Base-by-base conservation (phyloP, 2,329 filamentous ascomycete genomes). In the Nemania diffusa region DNA sequence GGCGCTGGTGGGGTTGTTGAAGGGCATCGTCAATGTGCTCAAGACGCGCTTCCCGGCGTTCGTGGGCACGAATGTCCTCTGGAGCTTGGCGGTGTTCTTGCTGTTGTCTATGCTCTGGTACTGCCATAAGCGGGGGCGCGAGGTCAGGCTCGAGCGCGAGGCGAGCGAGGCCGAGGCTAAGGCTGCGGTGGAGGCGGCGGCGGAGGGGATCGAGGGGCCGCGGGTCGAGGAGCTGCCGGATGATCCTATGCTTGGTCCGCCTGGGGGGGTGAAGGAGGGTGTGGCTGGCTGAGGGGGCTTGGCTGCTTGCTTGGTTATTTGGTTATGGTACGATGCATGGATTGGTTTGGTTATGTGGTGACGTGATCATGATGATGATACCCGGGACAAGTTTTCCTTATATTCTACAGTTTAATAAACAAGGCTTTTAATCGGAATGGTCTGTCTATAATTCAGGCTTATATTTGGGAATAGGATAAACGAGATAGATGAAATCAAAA, bases 101-200 rank as follows among this genome's bases (percentile, higher is more conserved):
- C 85, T 98, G 17, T 87, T 99, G 64, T 96, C 97, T 77, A 93
- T 97, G 51, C 90, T 98, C 74, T 99, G 95, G 94, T 99, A 98
- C 81, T 98, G 94, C 81, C 91, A 98, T 81, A 98, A 98, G 83
- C 92, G 96, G 61, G 96, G 96, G 44, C 89, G 89, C 51, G 95
- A 99, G 81, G 90, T 90, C 6, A 88, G 96, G 57, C 87, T 98
- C 13, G 90, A 91, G 76, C 88, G 79, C 57, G 85, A 88, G 75
- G 81, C 81, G 0, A 79, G 76, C 57, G 85, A 88, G 74, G 81
- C 81, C 0, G 79, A 76, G 11, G 73, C 65, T 9, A 72, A 27
- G 29, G 48, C 24, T 11, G 83, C 57, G 86, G 37, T 24, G 26
- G 60, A 88, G 70, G 57, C 32, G 4, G 56, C 88, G 69, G 64